phyloP scores from a whole-genome alignment of 2,329 filamentous ascomycete genomes.

The Exophiala viscosa region DNA sequence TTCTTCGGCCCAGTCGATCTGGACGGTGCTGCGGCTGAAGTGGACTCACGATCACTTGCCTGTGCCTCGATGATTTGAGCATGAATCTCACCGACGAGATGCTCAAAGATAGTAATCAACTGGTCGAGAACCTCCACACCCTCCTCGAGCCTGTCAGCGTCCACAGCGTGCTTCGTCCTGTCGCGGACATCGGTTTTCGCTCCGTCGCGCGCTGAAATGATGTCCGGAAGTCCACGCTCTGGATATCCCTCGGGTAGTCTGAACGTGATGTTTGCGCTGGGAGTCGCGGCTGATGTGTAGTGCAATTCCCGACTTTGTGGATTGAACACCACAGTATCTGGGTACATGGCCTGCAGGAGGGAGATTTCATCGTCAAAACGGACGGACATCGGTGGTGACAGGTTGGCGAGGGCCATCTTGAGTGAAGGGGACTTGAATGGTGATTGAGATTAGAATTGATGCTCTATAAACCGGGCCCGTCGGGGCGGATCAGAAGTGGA shows the following conservation, averaged over 20 bases:
- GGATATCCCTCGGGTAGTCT: constrained; percentile 22
- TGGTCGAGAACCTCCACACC: constrained; percentile 22
- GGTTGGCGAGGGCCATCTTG: too few relatives aligned
- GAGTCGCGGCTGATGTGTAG: constrained; percentile 5
- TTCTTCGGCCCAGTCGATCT: background rate
- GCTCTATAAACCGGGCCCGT: too few relatives aligned
- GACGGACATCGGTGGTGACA: background rate
- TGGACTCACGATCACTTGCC: background rate
- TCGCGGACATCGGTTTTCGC: constrained; percentile 18
- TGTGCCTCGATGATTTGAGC: background rate
- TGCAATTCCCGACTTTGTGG: constrained; percentile 14
- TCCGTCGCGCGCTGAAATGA: constrained; percentile 18
- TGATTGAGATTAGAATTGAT: too few relatives aligned
- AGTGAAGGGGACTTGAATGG: too few relatives aligned
- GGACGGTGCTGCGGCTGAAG: background rate
- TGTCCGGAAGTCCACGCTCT: constrained; percentile 3
- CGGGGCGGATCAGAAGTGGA: too few relatives aligned
- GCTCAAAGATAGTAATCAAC: constrained; percentile 19
- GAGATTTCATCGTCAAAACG: constrained; percentile 23
- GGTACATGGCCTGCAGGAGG: constrained; percentile 26
- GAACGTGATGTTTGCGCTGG: background rate
- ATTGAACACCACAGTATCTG: constrained; percentile 11
- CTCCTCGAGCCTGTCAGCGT: background rate
- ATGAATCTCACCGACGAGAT: background rate
- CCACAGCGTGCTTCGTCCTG: constrained; percentile 3